Percentiles rank a stretch among this genome's conserved stretches.
phyloP scores from a whole-genome alignment of 164 flowering plant species.

The Vitis cinerea region DNA sequence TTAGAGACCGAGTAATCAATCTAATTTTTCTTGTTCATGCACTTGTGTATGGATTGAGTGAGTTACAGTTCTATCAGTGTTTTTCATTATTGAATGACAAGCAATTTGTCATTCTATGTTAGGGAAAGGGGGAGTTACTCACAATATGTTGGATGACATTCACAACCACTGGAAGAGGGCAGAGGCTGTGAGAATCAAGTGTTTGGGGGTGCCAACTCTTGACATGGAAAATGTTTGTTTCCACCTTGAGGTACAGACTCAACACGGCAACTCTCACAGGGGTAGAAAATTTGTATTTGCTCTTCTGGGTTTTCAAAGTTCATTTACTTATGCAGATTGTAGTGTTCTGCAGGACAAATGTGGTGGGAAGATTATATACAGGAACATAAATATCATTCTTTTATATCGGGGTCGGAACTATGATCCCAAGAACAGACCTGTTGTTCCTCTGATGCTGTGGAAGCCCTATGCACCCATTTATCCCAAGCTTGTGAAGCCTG shows the following conservation, averaged over 20 bases:
- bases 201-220: conserved; percentile 93
- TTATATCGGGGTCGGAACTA: conserved; percentile 83
- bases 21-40: no score
- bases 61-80: no score
- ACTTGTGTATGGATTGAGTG: no score
- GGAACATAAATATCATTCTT: conserved; percentile 68
- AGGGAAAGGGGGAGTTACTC: conserved; percentile 92
- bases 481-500: conserved; percentile 84
- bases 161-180: conserved; percentile 96
- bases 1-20: no score
- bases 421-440: conserved; percentile 71
- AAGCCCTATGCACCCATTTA: conserved; percentile 86
- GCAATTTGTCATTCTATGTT: conserved; percentile 5
- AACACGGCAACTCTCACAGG: neutral
- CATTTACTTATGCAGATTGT: conserved; percentile 21
- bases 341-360: conserved; percentile 75
- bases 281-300: neutral
- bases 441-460: conserved; percentile 86
- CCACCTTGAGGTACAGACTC: conserved; percentile 72
- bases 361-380: conserved; percentile 80
- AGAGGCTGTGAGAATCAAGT: conserved; percentile 95
- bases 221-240: conserved; percentile 94
- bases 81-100: neutral
- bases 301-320: neutral
- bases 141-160: conserved; percentile 89